Percentiles rank a stretch among this genome's conserved stretches.
phyloP scores from a whole-genome alignment of 2,329 filamentous ascomycete species.

The Purpureocillium takamizusanense region DNA sequence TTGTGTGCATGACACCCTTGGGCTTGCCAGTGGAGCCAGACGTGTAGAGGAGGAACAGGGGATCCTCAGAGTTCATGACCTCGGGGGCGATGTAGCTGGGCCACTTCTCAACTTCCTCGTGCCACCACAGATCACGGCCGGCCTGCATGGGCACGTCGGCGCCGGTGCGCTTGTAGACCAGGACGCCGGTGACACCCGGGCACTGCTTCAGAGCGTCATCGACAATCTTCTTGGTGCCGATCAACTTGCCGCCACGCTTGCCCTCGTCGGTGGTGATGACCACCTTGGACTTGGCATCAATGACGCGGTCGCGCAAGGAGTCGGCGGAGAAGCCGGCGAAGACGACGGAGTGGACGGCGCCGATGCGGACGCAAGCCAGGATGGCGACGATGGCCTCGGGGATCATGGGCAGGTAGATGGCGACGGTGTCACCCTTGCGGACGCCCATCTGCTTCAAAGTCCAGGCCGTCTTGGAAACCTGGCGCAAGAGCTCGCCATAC shows the following conservation, averaged over 20 bases:
- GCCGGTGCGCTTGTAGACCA: slow-evolving; percentile 94
- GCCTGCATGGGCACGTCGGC: slow-evolving; percentile 84
- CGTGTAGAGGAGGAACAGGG: slow-evolving; percentile 94
- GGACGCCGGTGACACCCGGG: slow-evolving; percentile 72
- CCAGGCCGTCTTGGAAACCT: slow-evolving; percentile 83
- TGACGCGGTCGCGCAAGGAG: slow-evolving; percentile 87
- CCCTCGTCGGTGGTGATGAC: slow-evolving; percentile 97
- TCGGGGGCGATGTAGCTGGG: slow-evolving; percentile 86
- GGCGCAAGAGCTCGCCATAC: slow-evolving; percentile 84
- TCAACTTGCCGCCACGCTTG: slow-evolving; percentile 93
- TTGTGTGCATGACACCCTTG: slow-evolving; percentile 98
- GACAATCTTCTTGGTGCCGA: slow-evolving; percentile 98
- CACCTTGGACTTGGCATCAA: slow-evolving; percentile 83
- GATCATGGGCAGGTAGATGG: slow-evolving; percentile 98
- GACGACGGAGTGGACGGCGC: slow-evolving; percentile 92
- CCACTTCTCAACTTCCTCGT: slow-evolving; percentile 97
- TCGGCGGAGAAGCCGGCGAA: slow-evolving; percentile 97
- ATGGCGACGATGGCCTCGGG: slow-evolving; percentile 89
- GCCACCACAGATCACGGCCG: slow-evolving; percentile 94
- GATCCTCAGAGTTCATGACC: slow-evolving; percentile 86
- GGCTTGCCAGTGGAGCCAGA: slow-evolving; percentile 97
- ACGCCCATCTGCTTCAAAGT: slow-evolving; percentile 93
- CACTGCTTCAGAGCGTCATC: slow-evolving; percentile 96
- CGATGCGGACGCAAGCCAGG: slow-evolving; percentile 84
- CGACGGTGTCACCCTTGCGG: slow-evolving; percentile 93